Percentiles rank a stretch among this genome's conserved stretches.
phyloP scores from a whole-genome alignment of 768 basidiomycete genomes.

The Kwoniella botswanensis region DNA sequence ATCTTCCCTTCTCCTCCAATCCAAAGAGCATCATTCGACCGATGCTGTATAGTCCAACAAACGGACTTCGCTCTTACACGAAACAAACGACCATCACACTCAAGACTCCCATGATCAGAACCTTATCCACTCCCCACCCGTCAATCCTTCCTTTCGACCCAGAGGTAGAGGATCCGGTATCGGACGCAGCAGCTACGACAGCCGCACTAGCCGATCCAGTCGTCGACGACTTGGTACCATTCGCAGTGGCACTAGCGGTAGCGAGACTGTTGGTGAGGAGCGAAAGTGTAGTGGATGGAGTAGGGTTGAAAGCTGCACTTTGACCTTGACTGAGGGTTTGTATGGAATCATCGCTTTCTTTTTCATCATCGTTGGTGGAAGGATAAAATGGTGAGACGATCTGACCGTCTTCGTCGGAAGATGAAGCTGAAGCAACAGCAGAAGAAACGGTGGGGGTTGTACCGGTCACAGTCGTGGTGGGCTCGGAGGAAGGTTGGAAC shows the following conservation, averaged over 20 bases:
- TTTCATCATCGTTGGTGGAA: constrained; percentile 3
- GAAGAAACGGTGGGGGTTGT: background rate
- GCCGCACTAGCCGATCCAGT: background rate
- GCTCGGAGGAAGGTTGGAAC: constrained; percentile 1
- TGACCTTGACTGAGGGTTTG: constrained; percentile 5
- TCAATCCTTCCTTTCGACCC: background rate
- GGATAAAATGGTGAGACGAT: constrained; percentile 8
- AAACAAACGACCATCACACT: background rate
- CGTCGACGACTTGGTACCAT: background rate
- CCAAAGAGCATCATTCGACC: no score
- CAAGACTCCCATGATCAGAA: background rate
- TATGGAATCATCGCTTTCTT: background rate
- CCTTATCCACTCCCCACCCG: background rate
- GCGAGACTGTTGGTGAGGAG: background rate
- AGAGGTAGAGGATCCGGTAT: background rate
- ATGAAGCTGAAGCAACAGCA: background rate
- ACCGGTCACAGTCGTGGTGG: background rate
- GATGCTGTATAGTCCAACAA: background rate
- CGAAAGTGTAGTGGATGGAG: constrained; percentile 5
- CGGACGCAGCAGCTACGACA: constrained; percentile 4
- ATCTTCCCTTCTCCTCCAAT: background rate
- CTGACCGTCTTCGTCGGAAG: background rate
- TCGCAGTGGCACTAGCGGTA: background rate
- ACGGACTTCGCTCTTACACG: background rate
- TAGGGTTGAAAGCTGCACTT: constrained; percentile 14